These are phyloP conservation scores for Strobilomyces echinocephalus DNA, from an alignment of 768 basidiomycete species.

Conservation along the genomic window DNA sequence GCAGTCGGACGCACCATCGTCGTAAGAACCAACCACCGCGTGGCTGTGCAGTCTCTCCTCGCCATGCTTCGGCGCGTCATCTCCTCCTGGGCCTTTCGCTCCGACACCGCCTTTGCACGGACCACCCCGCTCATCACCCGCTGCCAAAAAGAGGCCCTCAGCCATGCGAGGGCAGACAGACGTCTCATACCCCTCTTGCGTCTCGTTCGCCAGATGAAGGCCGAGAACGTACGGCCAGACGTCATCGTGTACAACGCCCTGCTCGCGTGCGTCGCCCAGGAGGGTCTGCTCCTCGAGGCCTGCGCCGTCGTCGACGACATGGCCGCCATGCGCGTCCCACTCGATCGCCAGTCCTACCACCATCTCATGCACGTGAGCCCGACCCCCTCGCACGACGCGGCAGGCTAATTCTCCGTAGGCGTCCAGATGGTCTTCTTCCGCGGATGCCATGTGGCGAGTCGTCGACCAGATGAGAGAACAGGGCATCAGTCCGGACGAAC, in stretches of 20 bases:
- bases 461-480: conserved; percentile 52
- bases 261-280: conserved; percentile 43
- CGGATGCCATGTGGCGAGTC: conserved; percentile 43
- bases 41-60: conserved; percentile 20
- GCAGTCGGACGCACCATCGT: neutral
- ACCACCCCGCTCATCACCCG: conserved; percentile 26
- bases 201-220: conserved; percentile 56
- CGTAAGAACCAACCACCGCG: conserved; percentile 13
- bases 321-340: conserved; percentile 44
- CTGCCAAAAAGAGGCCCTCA: conserved; percentile 30
- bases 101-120: conserved; percentile 23
- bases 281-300: conserved; percentile 46
- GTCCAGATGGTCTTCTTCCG: conserved; percentile 34
- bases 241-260: conserved; percentile 53
- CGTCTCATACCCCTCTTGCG: conserved; percentile 40
- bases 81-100: conserved; percentile 21
- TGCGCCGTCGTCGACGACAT: conserved; percentile 71
- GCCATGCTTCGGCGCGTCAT: conserved; percentile 8
- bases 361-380: conserved; percentile 52
- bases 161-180: conserved; percentile 32
- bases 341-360: conserved; percentile 51
- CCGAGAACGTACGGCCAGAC: conserved; percentile 47
- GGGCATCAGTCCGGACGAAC: conserved; percentile 44
- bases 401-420: conserved; percentile 36
- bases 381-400: neutral